phyloP scores from a whole-genome alignment of 1,284 basidiomycete species.

The Hemileccinum hortonii region DNA sequence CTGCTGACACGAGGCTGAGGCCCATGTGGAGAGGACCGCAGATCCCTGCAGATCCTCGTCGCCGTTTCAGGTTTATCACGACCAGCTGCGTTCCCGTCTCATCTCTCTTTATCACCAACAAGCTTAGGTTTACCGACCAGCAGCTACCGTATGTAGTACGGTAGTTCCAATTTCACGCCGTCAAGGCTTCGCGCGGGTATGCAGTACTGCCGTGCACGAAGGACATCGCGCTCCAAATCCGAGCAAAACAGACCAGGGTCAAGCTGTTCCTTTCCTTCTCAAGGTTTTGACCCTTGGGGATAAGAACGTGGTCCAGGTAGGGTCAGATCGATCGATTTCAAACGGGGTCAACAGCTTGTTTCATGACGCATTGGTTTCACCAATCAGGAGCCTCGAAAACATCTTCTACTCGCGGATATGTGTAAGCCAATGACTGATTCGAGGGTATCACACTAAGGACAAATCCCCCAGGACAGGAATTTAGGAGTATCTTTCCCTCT shows the following conservation, averaged over 20 bases:
- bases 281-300: constrained; percentile 9
- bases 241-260: constrained; percentile 10
- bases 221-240: neutral
- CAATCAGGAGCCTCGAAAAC: constrained; percentile 6
- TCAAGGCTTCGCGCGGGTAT: constrained; percentile 11
- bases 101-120: constrained; percentile 7
- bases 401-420: no score
- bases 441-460: constrained; percentile 1
- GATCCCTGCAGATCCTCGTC: constrained; percentile 22
- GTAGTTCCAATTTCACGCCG: constrained; percentile 8
- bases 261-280: constrained; percentile 10
- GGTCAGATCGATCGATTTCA: constrained; percentile 6
- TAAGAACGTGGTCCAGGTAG: neutral
- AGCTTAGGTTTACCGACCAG: neutral
- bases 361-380: constrained; percentile 17
- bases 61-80: constrained; percentile 23
- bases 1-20: constrained; percentile 14
- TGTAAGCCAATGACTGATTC: constrained; percentile 2
- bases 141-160: neutral
- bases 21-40: constrained; percentile 10
- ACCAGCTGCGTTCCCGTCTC: constrained; percentile 22
- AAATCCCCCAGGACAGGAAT: neutral
- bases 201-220: neutral
- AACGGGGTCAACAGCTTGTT: constrained; percentile 1
- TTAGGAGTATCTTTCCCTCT: constrained; percentile 1